These are phyloP conservation scores for Plantago rigida DNA, from an alignment of 305 asterid species.

Conservation along the genomic window DNA sequence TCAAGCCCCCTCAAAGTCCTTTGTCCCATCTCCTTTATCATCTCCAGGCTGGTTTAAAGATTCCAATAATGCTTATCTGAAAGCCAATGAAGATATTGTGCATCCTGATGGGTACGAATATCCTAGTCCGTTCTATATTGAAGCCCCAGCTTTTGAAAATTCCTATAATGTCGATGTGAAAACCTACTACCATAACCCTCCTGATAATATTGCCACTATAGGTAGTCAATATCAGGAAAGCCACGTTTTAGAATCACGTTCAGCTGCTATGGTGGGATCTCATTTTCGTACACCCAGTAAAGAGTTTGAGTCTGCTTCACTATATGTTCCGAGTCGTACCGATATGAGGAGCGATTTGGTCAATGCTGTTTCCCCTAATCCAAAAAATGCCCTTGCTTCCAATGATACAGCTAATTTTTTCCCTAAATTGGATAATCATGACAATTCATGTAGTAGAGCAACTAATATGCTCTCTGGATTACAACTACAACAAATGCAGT, in stretches of 20 bases:
- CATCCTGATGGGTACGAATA: slow-evolving; percentile 28
- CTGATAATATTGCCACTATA: slow-evolving; percentile 27
- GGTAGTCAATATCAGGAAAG: slow-evolving; percentile 29
- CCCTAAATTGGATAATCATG: slow-evolving; percentile 27
- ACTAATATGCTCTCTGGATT: slow-evolving; percentile 17
- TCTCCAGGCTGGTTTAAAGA: slow-evolving; percentile 36
- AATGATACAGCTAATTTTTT: slow-evolving; percentile 26
- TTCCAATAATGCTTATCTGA: slow-evolving; percentile 30
- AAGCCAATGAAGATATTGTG: slow-evolving; percentile 22
- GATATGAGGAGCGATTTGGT: slow-evolving; percentile 28
- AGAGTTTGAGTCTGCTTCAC: slow-evolving; percentile 34
- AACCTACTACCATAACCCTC: slow-evolving; percentile 31
- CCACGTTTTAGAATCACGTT: slow-evolving; percentile 20
- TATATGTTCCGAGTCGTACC: slow-evolving; percentile 24
- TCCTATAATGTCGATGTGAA: slow-evolving; percentile 31
- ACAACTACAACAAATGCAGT: neutral
- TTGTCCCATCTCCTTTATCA: slow-evolving; percentile 34
- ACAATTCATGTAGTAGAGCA: slow-evolving; percentile 25
- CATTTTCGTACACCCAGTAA: slow-evolving; percentile 29
- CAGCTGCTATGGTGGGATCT: slow-evolving; percentile 27
- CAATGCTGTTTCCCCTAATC: slow-evolving; percentile 20
- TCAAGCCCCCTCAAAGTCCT: slow-evolving; percentile 32
- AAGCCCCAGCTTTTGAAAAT: slow-evolving; percentile 30
- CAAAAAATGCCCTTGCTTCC: slow-evolving; percentile 31
- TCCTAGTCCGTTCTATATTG: slow-evolving; percentile 26